Base-by-base conservation (phyloP, 768 basidiomycete species). In the Termitomyces sp. region DNA sequence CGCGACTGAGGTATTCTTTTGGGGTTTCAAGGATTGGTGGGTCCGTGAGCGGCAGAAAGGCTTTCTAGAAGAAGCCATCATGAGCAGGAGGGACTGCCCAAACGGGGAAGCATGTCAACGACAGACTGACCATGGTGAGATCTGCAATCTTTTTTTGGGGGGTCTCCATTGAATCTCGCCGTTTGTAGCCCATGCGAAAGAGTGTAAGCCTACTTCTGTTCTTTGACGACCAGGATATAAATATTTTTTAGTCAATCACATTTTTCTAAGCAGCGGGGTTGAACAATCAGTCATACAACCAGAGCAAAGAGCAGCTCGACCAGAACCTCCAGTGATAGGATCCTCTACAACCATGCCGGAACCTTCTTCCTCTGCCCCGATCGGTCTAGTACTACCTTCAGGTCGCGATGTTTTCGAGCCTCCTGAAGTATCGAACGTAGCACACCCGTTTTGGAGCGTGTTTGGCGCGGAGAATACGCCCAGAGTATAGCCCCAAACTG, bases 11-110 rank as follows among this genome's bases (percentile, higher is more conserved):
- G 79, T 91, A 2, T 73, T 92, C 17, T 72, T 91, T 3, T 89
- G 83, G 76, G 90, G 90, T 11, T 65, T 92, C 43, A 82, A 78
- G 58, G 88, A 86, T 39, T 93, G 90, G 90, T 92, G 91, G 89
- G 72, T 91, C 34, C 75, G 86, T 49, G 89, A 92, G 69, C 80
- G 90, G 28, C 78, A 76, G 70, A 88, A 84, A 63, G 89, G 86
- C 16, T 78, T 81, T 60, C 67, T 88, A 52, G 84, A 84, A 41
- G 77, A 77, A 45, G 66, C 65, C 43, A 67, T 89, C n/a, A 67
- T 77, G 62, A 77, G 69, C n/a, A 76, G 88, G 39, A 81, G 80
- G 32, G 86, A 92, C 63, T 93, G 90, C 61, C 77, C 77, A 10
- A 78, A 87, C 7, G 87, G 86, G n/a, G 70, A 66, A 28, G 66